These are phyloP conservation scores for Eragrostis curvula DNA, from an alignment of 176 grass and related monocot species.

Conservation along the genomic window DNA sequence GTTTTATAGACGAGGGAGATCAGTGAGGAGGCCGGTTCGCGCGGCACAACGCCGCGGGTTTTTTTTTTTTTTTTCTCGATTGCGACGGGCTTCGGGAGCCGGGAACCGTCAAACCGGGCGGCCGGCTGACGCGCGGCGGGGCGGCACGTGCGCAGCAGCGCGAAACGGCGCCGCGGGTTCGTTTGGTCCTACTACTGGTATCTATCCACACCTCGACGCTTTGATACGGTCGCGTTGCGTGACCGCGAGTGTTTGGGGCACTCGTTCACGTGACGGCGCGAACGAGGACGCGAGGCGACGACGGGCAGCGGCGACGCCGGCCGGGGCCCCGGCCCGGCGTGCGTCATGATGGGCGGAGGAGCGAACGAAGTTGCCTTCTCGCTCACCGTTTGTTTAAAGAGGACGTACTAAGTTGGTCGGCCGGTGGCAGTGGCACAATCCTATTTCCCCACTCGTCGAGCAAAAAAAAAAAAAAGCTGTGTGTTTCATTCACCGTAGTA, in stretches of 20 bases:
- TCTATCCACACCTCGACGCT: no score
- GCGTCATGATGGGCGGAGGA: neutral
- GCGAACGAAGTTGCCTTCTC: neutral
- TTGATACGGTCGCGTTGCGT: neutral
- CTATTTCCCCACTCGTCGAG: neutral
- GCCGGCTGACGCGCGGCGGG: neutral
- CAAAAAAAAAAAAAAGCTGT: no score
- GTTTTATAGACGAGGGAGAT: constrained; percentile 21
- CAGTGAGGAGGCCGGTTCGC: neutral
- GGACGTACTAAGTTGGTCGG: no score
- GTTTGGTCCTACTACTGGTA: neutral
- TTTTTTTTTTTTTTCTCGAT: neutral
- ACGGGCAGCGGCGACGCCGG: no score
- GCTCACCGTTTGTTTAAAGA: neutral
- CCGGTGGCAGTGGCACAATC: neutral
- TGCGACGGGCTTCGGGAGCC: neutral
- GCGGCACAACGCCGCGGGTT: neutral
- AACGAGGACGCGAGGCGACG: no score
- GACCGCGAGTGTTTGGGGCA: neutral
- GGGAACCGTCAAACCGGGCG: neutral
- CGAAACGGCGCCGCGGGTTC: constrained; percentile 31
- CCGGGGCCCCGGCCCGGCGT: no score
- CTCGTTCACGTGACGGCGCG: neutral
- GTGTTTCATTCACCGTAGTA: no score
- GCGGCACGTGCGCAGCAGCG: neutral